Percentiles rank a stretch among this genome's conserved stretches.
These are phyloP conservation scores for Wickerhamiella australiensis DNA, from an alignment of 805 yeast genomes.

Conservation along the genomic window DNA sequence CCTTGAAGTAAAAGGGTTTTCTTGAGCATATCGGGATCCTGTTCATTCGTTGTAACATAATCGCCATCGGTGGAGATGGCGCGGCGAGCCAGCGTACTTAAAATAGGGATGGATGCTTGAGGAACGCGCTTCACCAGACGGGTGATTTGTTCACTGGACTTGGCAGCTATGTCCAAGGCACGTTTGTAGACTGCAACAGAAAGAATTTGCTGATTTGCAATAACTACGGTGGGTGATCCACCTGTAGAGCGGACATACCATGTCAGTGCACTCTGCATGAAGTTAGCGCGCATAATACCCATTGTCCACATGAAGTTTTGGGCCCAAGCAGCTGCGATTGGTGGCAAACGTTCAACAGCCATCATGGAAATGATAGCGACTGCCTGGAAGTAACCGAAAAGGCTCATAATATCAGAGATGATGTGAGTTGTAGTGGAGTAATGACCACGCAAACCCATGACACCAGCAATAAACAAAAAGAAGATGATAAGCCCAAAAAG, in stretches of 20 bases:
- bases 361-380: constrained; percentile 88
- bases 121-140: constrained; percentile 2
- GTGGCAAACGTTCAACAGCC: constrained; percentile 87
- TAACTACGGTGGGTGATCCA: constrained; percentile 67
- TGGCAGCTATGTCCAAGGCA: constrained; percentile 16
- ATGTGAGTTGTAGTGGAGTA: constrained; percentile 85
- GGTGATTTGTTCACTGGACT: not conserved
- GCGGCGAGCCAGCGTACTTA: constrained; percentile 9
- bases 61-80: constrained; percentile 14
- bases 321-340: constrained; percentile 96
- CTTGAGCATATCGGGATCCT: constrained; percentile 42
- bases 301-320: constrained; percentile 94
- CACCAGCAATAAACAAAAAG: constrained; percentile 77
- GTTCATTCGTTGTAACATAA: constrained; percentile 37
- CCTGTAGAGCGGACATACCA: constrained; percentile 51
- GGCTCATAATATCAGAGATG: constrained; percentile 88
- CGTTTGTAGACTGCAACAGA: constrained; percentile 70
- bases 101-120: not conserved
- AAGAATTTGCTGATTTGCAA: constrained; percentile 48
- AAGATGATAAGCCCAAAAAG: constrained; percentile 77
- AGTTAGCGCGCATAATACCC: constrained; percentile 67
- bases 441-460: constrained; percentile 77
- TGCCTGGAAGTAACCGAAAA: constrained; percentile 88
- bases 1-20: constrained; percentile 80
- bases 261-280: constrained; percentile 46